Base-by-base conservation (phyloP, 2,329 filamentous ascomycete species). In the Colletotrichum gigasporum region DNA sequence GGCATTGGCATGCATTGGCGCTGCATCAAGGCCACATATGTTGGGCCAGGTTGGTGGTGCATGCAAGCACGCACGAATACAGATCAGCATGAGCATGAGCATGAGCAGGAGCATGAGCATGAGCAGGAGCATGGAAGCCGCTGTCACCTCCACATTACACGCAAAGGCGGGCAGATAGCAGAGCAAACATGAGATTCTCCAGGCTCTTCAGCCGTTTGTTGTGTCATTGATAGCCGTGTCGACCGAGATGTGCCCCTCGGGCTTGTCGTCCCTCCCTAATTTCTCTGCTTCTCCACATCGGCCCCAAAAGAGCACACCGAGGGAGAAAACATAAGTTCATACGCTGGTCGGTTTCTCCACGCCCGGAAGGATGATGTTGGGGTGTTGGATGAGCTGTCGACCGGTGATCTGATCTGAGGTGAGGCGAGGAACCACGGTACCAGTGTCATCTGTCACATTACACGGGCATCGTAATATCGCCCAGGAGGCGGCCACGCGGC, bases 1-100 rank as follows among this genome's bases (percentile, higher is more conserved):
- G 20, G 32, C 12, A 56, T 56, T 47, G 52, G 52, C 41, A 56
- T 56, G 52, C 52, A 56, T 56, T 45, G 52, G 52, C 52, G 52
- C 52, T 28, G 52, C 52, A 45, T 45, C 35, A n/a, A 30, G 50
- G 39, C 52, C 16, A 0, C 37, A 18, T 50, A 34, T 22, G 2
- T 10, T 16, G 47, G 12, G 28, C 47, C 28, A 28, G 18, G 24
- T 30, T 32, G 44, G 22, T 47, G 44, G 30, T 47, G 44, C n/a
- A n/a, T n/a, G n/a, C n/a, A n/a, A n/a, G n/a, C n/a, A n/a, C n/a
- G n/a, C n/a, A n/a, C n/a, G n/a, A n/a, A n/a, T n/a, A n/a, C n/a
- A n/a, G n/a, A n/a, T n/a, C n/a, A n/a, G n/a, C n/a, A n/a, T n/a
- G n/a, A n/a, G n/a, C n/a, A n/a, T n/a, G n/a, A n/a, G n/a, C n/a